A percentile compares a stretch with the other conserved stretches of the same genome.
phyloP scores from a whole-genome alignment of 1,139 yeast species.

The Saccharomyces pastorianus region DNA sequence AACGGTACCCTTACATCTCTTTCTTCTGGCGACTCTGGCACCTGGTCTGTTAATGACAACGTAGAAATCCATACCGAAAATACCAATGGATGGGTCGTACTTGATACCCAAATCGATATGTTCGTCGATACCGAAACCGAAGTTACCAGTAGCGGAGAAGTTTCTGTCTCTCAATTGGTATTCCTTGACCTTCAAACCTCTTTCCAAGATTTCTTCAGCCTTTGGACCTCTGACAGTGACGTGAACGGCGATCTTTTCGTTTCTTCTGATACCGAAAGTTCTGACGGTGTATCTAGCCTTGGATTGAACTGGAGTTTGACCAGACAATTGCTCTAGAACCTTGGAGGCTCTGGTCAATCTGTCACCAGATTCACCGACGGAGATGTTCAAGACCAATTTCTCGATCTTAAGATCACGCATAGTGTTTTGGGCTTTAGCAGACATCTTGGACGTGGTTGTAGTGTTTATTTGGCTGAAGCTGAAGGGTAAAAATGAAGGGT shows the following conservation, averaged over 20 bases:
- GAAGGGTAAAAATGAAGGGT: too few relatives aligned
- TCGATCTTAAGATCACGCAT: slow-evolving; percentile 99
- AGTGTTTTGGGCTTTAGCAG: slow-evolving; percentile 51
- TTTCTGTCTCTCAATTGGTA: slow-evolving; percentile 89
- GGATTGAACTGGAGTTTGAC: slow-evolving; percentile 99
- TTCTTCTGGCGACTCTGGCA: slow-evolving; percentile 97
- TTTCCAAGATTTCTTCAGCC: slow-evolving; percentile 99
- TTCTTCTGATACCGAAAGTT: slow-evolving; percentile 99
- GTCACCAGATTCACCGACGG: slow-evolving; percentile 99
- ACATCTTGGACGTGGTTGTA: slow-evolving; percentile 24
- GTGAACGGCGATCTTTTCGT: slow-evolving; percentile 98
- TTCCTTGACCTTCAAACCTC: slow-evolving; percentile 99
- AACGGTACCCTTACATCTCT: slow-evolving; percentile 82
- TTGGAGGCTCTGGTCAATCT: slow-evolving; percentile 99
- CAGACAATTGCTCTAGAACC: slow-evolving; percentile 98
- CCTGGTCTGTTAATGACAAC: slow-evolving; percentile 99
- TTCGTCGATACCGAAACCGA: slow-evolving; percentile 99
- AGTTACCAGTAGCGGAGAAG: slow-evolving; percentile 99
- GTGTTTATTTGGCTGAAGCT: too few relatives aligned
- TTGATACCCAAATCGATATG: slow-evolving; percentile 99
- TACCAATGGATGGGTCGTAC: slow-evolving; percentile 99
- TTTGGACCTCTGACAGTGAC: slow-evolving; percentile 99
- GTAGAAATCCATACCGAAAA: slow-evolving; percentile 99
- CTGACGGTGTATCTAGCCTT: slow-evolving; percentile 99
- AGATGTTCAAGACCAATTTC: slow-evolving; percentile 98